Conservation (phyloP, 352 stramenopile genomes). For the Globisporangium nodosum region DNA sequence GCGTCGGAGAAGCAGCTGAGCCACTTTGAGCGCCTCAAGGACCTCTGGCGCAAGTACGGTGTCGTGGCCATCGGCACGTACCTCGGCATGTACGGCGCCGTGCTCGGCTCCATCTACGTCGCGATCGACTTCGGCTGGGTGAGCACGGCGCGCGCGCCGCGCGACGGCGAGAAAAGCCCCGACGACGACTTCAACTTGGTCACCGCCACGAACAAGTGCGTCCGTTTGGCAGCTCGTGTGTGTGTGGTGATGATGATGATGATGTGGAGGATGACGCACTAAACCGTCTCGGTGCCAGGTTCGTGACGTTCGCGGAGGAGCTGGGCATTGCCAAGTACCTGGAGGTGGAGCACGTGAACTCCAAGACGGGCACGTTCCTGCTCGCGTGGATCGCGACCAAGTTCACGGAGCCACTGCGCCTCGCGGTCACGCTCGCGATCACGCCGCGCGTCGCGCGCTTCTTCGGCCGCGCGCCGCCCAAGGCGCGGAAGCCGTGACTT, state of each 20-base stretch:
- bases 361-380: constrained; percentile 76
- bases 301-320: constrained; percentile 65
- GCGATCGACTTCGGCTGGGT: constrained; percentile 79
- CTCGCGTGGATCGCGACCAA: constrained; percentile 85
- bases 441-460: constrained; percentile 75
- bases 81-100: constrained; percentile 67
- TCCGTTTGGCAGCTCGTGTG: neutral
- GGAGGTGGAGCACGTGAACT: constrained; percentile 72
- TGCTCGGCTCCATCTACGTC: constrained; percentile 76
- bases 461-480: constrained; percentile 51
- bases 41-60: constrained; percentile 82
- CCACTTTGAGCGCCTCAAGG: constrained; percentile 56
- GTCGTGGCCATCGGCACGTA: constrained; percentile 82
- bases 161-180: constrained; percentile 11
- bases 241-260: no score
- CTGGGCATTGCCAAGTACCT: constrained; percentile 74
- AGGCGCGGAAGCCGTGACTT: constrained; percentile 13
- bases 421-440: constrained; percentile 73
- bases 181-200: constrained; percentile 69
- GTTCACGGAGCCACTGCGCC: constrained; percentile 79
- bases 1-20: constrained; percentile 34
- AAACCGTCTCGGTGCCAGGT: constrained; percentile 18
- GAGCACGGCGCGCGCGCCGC: constrained; percentile 32
- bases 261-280: neutral
- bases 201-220: constrained; percentile 76